Conservation (phyloP, 192 early-diverging fungal genomes). For the Backusella sp. region DNA sequence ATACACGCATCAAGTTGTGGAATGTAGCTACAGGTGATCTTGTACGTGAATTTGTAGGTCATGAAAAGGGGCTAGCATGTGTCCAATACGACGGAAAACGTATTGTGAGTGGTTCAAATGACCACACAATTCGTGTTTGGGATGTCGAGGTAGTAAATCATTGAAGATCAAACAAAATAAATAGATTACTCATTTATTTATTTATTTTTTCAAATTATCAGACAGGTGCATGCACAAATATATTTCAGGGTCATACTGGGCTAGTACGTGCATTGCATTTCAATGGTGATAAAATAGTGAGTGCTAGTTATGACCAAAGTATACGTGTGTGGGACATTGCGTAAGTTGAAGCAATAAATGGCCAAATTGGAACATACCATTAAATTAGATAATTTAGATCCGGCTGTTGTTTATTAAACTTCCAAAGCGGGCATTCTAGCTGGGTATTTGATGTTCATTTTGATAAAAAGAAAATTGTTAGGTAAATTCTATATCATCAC, state of each 20-base stretch:
- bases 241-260: slow-evolving; percentile 65
- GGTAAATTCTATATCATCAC: slow-evolving; percentile 29
- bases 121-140: slow-evolving; percentile 81
- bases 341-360: slow-evolving; percentile 2
- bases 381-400: slow-evolving; percentile 31
- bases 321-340: slow-evolving; percentile 94
- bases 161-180: slow-evolving; percentile 50
- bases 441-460: slow-evolving; percentile 98
- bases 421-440: slow-evolving; percentile 78
- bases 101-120: slow-evolving; percentile 85
- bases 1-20: slow-evolving; percentile 83
- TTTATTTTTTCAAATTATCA: not conserved
- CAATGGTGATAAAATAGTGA: slow-evolving; percentile 69
- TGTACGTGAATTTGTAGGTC: slow-evolving; percentile 66
- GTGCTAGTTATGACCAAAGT: slow-evolving; percentile 91
- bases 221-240: slow-evolving; percentile 54
- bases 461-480: slow-evolving; percentile 75
- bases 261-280: slow-evolving; percentile 87
- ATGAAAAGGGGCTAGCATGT: slow-evolving; percentile 84
- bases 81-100: slow-evolving; percentile 84
- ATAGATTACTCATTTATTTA: not conserved
- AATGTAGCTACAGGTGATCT: slow-evolving; percentile 67
- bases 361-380: not conserved
- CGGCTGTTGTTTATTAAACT: slow-evolving; percentile 73
- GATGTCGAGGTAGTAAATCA: slow-evolving; percentile 43